These are phyloP conservation scores for Euptelea pleiosperma DNA, from an alignment of 164 flowering plant genomes.

Conservation along the genomic window DNA sequence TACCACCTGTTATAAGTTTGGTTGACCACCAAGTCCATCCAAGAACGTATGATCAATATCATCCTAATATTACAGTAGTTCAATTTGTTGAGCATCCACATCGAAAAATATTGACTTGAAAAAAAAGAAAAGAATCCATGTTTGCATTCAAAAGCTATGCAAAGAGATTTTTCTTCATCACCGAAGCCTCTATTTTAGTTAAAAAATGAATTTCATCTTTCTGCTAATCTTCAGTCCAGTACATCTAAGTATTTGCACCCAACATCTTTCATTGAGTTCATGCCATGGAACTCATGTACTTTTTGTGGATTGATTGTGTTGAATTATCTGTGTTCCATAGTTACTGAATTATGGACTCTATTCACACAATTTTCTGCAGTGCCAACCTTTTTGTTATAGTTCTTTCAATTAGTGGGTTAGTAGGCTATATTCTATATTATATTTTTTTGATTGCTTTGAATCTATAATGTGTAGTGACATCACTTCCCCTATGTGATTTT, in stretches of 20 bases:
- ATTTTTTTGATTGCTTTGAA: neutral
- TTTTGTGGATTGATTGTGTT: neutral
- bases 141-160: too few species aligned
- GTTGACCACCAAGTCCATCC: neutral
- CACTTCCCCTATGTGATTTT: constrained; percentile 1
- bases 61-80: too few species aligned
- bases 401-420: neutral
- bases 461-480: too few species aligned
- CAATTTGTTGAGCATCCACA: too few species aligned
- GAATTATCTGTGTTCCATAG: neutral
- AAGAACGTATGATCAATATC: too few species aligned
- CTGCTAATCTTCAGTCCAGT: neutral
- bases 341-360: neutral
- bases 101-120: too few species aligned
- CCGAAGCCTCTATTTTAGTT: too few species aligned
- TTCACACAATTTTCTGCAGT: neutral
- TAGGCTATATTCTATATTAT: neutral
- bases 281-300: neutral
- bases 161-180: too few species aligned
- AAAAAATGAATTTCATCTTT: neutral
- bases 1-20: constrained; percentile 3
- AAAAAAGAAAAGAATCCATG: too few species aligned
- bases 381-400: neutral
- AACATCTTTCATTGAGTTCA: neutral
- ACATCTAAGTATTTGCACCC: neutral